A percentile compares a stretch with the other conserved stretches of the same genome.
These are phyloP conservation scores for Monosporascus sp. DNA, from an alignment of 2,329 filamentous ascomycete genomes.

Conservation along the genomic window DNA sequence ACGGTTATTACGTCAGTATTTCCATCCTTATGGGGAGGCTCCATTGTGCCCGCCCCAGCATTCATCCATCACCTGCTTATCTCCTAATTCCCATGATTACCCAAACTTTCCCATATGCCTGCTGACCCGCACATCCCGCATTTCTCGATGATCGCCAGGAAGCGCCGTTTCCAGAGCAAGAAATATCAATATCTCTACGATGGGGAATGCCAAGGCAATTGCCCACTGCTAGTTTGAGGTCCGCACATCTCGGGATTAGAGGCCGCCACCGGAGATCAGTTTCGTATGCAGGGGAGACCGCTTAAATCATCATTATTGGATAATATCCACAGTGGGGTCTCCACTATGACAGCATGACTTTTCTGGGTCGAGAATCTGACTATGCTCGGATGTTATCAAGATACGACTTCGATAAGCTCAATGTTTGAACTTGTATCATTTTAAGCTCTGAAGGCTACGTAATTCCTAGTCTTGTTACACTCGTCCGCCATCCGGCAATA, in stretches of 20 bases:
- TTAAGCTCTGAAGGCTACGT: neutral
- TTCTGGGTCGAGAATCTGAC: slow-evolving; percentile 5
- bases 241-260: neutral
- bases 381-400: slow-evolving; percentile 2
- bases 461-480: neutral
- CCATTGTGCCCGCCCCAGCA: no score
- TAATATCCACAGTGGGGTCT: neutral
- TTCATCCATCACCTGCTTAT: no score
- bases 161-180: neutral
- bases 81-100: no score
- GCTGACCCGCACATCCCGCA: neutral
- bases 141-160: neutral
- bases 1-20: no score
- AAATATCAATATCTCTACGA: neutral
- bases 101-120: neutral
- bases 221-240: slow-evolving; percentile 3
- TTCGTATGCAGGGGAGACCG: slow-evolving; percentile 10
- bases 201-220: neutral
- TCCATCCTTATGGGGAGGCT: no score
- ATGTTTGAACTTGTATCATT: neutral
- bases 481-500: neutral
- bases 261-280: slow-evolving; percentile 2
- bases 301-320: slow-evolving; percentile 4
- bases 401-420: neutral
- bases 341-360: slow-evolving; percentile 20